Base-by-base conservation (phyloP, 106 monocot species). In the Agapanthus africanus region DNA sequence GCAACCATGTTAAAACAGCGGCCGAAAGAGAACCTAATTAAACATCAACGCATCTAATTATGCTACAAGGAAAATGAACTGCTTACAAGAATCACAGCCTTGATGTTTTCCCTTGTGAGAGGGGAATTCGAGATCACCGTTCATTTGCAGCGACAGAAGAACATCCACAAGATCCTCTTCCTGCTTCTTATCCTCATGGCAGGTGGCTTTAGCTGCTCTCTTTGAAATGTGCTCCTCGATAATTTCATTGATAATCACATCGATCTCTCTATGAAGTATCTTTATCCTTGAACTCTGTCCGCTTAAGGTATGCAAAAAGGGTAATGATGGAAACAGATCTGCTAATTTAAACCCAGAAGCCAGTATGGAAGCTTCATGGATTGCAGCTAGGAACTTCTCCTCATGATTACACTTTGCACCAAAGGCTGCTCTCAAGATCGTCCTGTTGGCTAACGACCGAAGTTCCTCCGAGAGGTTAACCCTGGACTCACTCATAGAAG, bases 151-250 rank as follows among this genome's bases (percentile, higher is more conserved):
- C 9, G 37, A 15, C 27, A 71, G 31, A 0, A 71, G 71, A 60
- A 71, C 60, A 60, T 71, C 71, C 26, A 71, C 60, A 6, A 71
- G 23, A 27, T 42, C 59, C 39, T 59, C 59, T 4, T 60, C 59
- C 38, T 15, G 1, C 38, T 57, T 19, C 26, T 23, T 7, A 3
- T 18, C 18, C 1, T 18, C 2, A 23, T 23, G 8, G 54, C 54
- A n/a, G n/a, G n/a, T n/a, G n/a, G n/a, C n/a, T n/a, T n/a, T n/a
- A n/a, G n/a, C 54, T n/a, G 22, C 7, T 40, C 21, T 36, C 19
- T 42, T 71, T 2, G 4, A 18, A 16, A 16, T 11, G 31, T 71
- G 57, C n/a, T 71, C 71, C 40, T 71, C 40, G 19, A 71, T 13
- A 6, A 71, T 56, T 40, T 71, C 71, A 38, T 42, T 19, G 21